Evolutionary conservation across 2,329 filamentous ascomycete genomes (phyloP).

Genomic region (Cladorrhinum sp.): DNA sequence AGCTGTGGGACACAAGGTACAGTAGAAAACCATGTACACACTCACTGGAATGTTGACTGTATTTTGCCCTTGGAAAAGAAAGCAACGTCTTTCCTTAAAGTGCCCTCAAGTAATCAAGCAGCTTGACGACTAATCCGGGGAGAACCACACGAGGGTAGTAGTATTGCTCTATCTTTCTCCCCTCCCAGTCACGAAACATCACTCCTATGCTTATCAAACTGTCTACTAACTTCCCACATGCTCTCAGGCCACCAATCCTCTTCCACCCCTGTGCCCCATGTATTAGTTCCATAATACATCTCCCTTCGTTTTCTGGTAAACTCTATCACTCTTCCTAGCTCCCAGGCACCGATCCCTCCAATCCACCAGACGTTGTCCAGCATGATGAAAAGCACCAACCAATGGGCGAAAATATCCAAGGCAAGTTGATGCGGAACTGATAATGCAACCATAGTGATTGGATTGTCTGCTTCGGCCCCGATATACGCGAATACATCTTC

Average conservation of each 20-base stretch:
- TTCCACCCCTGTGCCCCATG: not conserved
- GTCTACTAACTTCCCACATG: slow-evolving; percentile 30
- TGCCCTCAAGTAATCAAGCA: too few species aligned
- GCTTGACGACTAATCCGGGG: too few species aligned
- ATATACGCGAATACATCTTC: slow-evolving; percentile 31
- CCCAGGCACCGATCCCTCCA: slow-evolving; percentile 35
- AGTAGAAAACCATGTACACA: too few species aligned
- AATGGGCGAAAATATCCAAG: slow-evolving; percentile 39
- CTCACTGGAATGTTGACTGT: too few species aligned
- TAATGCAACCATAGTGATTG: not conserved
- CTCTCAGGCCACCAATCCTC: slow-evolving; percentile 37
- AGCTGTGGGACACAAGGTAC: too few species aligned
- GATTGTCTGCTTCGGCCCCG: not conserved
- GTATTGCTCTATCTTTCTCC: too few species aligned
- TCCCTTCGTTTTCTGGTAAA: not conserved
- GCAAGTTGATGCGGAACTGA: slow-evolving; percentile 28
- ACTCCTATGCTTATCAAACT: slow-evolving; percentile 19
- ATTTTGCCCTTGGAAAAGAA: too few species aligned
- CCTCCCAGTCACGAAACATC: not conserved
- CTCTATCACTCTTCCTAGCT: slow-evolving; percentile 30
- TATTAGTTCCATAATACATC: too few species aligned
- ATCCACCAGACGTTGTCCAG: slow-evolving; percentile 42
- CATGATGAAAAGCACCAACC: slow-evolving; percentile 38
- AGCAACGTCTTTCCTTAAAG: too few species aligned
- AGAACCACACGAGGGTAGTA: too few species aligned